Conservation (phyloP, 1,284 basidiomycete species). For the Veloporphyrellus conicus region DNA sequence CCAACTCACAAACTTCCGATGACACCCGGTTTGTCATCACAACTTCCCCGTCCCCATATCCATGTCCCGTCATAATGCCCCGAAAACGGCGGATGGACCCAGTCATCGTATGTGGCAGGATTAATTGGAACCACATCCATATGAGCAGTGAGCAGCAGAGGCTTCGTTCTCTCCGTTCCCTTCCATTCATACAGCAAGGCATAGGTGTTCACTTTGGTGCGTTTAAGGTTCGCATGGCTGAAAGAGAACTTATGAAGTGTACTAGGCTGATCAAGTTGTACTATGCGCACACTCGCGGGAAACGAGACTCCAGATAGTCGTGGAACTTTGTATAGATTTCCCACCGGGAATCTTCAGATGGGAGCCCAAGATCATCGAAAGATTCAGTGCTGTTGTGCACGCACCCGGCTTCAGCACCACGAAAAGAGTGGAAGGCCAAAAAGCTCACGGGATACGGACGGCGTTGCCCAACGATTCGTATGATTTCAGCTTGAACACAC, state of each 20-base stretch:
- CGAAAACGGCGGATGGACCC: constrained; percentile 51
- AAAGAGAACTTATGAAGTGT: neutral
- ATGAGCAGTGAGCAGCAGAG: constrained; percentile 58
- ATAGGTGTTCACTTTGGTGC: constrained; percentile 56
- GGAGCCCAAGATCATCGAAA: constrained; percentile 40
- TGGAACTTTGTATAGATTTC: constrained; percentile 41
- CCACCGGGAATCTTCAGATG: constrained; percentile 46
- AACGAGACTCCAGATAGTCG: constrained; percentile 40
- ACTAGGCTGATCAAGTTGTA: neutral
- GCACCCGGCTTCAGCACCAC: neutral
- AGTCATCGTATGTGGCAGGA: constrained; percentile 45
- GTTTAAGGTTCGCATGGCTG: constrained; percentile 45
- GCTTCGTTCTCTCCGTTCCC: constrained; percentile 57
- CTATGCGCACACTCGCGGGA: constrained; percentile 38
- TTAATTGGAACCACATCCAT: constrained; percentile 61
- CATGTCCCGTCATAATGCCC: constrained; percentile 46
- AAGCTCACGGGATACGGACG: constrained; percentile 42
- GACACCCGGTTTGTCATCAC: constrained; percentile 60
- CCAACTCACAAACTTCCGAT: constrained; percentile 51
- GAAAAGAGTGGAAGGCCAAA: neutral
- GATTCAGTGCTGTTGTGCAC: constrained; percentile 32
- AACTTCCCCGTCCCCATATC: constrained; percentile 62
- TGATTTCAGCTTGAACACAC: constrained; percentile 38
- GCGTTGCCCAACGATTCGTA: constrained; percentile 43
- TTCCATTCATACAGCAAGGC: constrained; percentile 61